Percentiles rank a stretch among this genome's conserved stretches.
phyloP scores from a whole-genome alignment of 2,329 filamentous ascomycete genomes.

The Xylogone sp. region DNA sequence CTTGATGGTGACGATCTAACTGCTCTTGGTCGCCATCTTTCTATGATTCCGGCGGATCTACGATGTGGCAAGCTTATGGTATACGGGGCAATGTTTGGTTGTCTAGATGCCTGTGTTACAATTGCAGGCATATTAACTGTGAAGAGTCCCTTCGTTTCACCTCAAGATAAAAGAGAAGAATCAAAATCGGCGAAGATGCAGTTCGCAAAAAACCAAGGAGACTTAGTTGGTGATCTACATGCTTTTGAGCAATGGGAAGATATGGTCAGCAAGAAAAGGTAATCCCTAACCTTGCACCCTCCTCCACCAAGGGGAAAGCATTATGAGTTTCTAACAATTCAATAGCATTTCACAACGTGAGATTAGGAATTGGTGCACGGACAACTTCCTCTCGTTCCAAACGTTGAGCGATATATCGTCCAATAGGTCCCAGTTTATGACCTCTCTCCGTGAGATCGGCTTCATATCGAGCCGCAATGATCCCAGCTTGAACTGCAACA shows the following conservation, averaged over 20 bases:
- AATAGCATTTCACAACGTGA: slow-evolving; percentile 50
- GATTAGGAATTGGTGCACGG: slow-evolving; percentile 73
- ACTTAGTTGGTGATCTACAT: slow-evolving; percentile 80
- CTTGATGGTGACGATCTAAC: slow-evolving; percentile 84
- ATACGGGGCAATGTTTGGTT: slow-evolving; percentile 90
- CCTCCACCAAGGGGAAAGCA: too few species aligned
- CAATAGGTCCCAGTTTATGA: slow-evolving; percentile 80
- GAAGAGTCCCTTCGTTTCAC: slow-evolving; percentile 80
- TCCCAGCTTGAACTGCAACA: slow-evolving; percentile 41
- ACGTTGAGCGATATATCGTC: slow-evolving; percentile 85
- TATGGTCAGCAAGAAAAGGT: slow-evolving; percentile 53
- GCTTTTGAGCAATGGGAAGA: slow-evolving; percentile 81
- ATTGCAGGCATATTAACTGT: slow-evolving; percentile 92
- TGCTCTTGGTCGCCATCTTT: slow-evolving; percentile 86
- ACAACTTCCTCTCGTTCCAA: slow-evolving; percentile 79
- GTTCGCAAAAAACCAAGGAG: slow-evolving; percentile 77
- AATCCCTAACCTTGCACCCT: not conserved
- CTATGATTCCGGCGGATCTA: slow-evolving; percentile 90
- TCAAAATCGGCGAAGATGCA: slow-evolving; percentile 70
- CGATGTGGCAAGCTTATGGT: slow-evolving; percentile 93
- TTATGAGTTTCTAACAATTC: slow-evolving; percentile 15
- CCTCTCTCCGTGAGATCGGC: slow-evolving; percentile 80
- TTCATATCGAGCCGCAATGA: slow-evolving; percentile 49
- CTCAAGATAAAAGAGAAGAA: slow-evolving; percentile 77
- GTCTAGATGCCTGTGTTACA: slow-evolving; percentile 81